Percentiles rank a stretch among this genome's conserved stretches.
Evolutionary conservation across 148 eudicot species (phyloP).

Genomic region (Drosera capensis): DNA sequence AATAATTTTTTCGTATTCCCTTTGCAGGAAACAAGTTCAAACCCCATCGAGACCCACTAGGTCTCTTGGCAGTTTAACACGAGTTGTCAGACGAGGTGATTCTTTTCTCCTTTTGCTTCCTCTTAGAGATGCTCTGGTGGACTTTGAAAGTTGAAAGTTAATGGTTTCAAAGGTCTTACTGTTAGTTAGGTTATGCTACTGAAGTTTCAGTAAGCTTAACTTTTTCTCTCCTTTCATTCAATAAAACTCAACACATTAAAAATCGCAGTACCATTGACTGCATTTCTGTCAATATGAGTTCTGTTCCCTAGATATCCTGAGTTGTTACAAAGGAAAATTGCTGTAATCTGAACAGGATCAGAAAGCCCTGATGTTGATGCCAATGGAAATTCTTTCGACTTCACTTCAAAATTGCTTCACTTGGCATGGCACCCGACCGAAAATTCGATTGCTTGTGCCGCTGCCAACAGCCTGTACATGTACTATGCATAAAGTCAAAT

Average conservation of each 20-base stretch:
- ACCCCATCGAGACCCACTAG: slow-evolving; percentile 15
- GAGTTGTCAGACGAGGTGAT: slow-evolving; percentile 26
- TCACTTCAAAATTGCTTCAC: slow-evolving; percentile 24
- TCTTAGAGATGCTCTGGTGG: too few species aligned
- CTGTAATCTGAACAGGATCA: slow-evolving; percentile 4
- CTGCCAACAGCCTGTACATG: slow-evolving; percentile 37
- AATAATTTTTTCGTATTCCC: neutral
- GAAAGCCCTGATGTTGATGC: slow-evolving; percentile 23
- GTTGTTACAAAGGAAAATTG: too few species aligned
- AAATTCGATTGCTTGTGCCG: slow-evolving; percentile 33
- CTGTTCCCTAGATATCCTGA: too few species aligned
- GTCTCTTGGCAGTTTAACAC: slow-evolving; percentile 16
- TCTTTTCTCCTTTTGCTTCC: neutral
- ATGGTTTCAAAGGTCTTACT: too few species aligned
- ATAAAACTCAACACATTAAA: too few species aligned
- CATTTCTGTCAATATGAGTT: too few species aligned
- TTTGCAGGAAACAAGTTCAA: slow-evolving; percentile 17
- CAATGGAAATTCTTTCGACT: slow-evolving; percentile 23
- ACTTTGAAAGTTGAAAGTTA: too few species aligned
- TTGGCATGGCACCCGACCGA: slow-evolving; percentile 35
- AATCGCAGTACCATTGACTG: too few species aligned
- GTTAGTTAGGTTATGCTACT: too few species aligned
- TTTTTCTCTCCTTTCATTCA: too few species aligned
- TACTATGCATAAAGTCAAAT: slow-evolving; percentile 19
- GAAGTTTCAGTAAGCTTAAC: too few species aligned